Evolutionary conservation across 345 rosid genomes (phyloP).

Genomic region (Eucalyptus camaldulensis): DNA sequence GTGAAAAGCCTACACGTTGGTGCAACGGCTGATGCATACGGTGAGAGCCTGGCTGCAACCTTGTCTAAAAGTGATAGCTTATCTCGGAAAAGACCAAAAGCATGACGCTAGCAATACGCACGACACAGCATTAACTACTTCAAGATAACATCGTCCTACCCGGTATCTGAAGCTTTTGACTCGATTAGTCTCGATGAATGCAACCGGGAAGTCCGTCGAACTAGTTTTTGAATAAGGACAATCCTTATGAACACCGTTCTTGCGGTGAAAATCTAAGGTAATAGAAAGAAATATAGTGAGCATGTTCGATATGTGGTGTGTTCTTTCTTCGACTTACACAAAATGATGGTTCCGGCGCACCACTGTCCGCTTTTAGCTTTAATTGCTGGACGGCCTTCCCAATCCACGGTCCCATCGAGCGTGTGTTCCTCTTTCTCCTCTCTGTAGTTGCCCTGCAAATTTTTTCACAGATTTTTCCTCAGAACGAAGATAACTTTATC

Average conservation of each 20-base stretch:
- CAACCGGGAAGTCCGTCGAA: background rate
- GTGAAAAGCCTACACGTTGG: background rate
- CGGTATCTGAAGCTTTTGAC: background rate
- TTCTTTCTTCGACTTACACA: conserved; percentile 30
- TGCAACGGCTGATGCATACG: background rate
- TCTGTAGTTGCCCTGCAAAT: conserved; percentile 20
- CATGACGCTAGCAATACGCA: background rate
- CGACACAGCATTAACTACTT: background rate
- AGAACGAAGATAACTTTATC: background rate
- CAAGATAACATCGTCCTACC: background rate
- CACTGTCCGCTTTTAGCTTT: conserved; percentile 58
- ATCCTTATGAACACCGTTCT: background rate
- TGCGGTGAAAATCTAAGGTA: background rate
- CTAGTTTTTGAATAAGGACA: background rate
- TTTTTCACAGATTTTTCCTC: background rate
- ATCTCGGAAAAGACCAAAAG: background rate
- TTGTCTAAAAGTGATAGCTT: background rate
- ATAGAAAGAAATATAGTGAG: background rate
- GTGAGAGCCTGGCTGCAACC: background rate
- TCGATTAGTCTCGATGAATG: background rate
- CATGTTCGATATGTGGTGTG: background rate
- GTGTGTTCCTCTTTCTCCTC: conserved; percentile 37
- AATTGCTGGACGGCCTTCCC: conserved; percentile 60
- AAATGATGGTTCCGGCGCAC: conserved; percentile 72
- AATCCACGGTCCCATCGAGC: conserved; percentile 68